Conservation (phyloP, 2,329 filamentous ascomycete species). For the Meredithiella fracta region DNA sequence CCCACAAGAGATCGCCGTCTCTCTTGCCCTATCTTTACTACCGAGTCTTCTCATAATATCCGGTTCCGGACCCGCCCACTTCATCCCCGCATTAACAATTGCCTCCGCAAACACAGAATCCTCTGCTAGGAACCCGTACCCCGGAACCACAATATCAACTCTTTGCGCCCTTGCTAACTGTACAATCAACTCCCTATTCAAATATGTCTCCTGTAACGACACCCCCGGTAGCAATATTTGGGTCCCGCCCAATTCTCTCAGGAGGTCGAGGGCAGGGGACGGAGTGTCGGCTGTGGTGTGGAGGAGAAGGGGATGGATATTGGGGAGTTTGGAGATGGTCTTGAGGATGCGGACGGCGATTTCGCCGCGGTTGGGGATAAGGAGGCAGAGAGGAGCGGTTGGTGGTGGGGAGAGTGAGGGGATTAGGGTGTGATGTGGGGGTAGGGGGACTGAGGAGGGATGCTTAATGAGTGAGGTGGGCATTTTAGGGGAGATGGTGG, state of each 20-base stretch:
- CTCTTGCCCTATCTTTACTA: constrained; percentile 24
- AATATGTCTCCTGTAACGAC: constrained; percentile 34
- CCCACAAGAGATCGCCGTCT: constrained; percentile 19
- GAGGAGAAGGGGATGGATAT: constrained; percentile 51
- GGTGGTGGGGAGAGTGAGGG: not conserved
- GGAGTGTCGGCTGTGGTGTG: constrained; percentile 46
- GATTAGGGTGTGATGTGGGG: not conserved
- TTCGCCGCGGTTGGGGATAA: constrained; percentile 62
- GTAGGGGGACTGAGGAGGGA: not conserved
- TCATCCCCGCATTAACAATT: constrained; percentile 36
- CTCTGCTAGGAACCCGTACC: constrained; percentile 51
- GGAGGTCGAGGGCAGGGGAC: constrained; percentile 46
- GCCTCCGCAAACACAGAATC: constrained; percentile 42
- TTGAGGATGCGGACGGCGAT: constrained; percentile 56
- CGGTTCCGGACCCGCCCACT: constrained; percentile 42
- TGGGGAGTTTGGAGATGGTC: constrained; percentile 44
- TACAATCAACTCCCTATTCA: constrained; percentile 47
- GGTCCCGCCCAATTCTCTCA: constrained; percentile 37
- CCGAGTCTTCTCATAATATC: constrained; percentile 25
- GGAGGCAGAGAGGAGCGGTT: constrained; percentile 16
- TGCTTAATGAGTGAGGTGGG: not conserved
- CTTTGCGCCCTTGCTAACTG: constrained; percentile 31
- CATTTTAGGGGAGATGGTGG: too few species aligned
- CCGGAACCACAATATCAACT: constrained; percentile 45
- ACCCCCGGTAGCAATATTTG: constrained; percentile 45